Evolutionary conservation across 495 filamentous ascomycete species (phyloP).

Genomic region (Pyrenula aspistea): DNA sequence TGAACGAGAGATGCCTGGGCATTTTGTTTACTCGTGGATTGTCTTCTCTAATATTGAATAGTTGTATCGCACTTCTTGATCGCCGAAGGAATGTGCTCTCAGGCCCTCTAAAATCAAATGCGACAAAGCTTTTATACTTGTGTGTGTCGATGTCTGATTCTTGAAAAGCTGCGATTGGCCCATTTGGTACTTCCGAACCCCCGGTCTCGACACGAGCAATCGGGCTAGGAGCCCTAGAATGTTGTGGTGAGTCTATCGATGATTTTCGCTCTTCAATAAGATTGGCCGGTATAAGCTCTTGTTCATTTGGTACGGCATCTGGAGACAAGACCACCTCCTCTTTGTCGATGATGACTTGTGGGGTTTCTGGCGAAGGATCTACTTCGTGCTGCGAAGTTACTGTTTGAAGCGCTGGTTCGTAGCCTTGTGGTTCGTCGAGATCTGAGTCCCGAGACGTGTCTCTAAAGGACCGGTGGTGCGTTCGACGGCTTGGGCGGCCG

Average conservation of each 20-base stretch:
- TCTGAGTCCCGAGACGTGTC: conserved; percentile 16
- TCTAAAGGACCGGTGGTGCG: conserved; percentile 27
- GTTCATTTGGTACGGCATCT: background rate
- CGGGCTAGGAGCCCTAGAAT: background rate
- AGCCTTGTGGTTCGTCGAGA: conserved; percentile 1
- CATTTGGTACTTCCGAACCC: background rate
- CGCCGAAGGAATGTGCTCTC: background rate
- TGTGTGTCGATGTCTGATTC: background rate
- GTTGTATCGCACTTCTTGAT: background rate
- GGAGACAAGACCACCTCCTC: background rate
- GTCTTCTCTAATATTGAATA: conserved; percentile 2
- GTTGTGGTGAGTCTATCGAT: background rate
- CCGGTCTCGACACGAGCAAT: background rate
- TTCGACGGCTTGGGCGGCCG: conserved; percentile 38
- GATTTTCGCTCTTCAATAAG: background rate
- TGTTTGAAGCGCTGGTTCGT: background rate
- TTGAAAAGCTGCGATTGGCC: background rate
- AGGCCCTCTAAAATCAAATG: background rate
- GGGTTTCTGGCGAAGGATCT: background rate
- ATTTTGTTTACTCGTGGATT: conserved; percentile 45
- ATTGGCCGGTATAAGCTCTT: background rate
- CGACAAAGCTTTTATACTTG: background rate
- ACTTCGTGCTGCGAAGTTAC: background rate
- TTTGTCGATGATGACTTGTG: background rate
- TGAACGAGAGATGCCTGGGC: conserved; percentile 79